Evolutionary conservation across 2,329 filamentous ascomycete species (phyloP).

Genomic region (Ilyonectria robusta): DNA sequence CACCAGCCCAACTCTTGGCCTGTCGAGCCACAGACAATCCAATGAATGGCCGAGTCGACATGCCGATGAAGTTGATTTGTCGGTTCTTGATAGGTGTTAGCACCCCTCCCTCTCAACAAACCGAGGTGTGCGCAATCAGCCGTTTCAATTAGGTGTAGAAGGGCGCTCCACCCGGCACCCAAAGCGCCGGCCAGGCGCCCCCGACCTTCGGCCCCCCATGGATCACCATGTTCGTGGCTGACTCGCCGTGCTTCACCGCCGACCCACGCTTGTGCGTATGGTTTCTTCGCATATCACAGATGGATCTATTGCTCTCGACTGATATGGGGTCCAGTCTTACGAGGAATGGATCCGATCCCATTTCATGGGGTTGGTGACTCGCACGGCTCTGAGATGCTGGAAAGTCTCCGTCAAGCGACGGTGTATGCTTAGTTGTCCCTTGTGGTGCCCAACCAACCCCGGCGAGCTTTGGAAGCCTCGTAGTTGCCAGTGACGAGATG

Average conservation of each 20-base stretch:
- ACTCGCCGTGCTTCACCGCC: slow-evolving; percentile 37
- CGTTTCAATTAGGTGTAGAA: slow-evolving; percentile 39
- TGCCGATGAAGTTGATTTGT: slow-evolving; percentile 24
- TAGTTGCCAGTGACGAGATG: slow-evolving; percentile 7
- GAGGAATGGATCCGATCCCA: slow-evolving; percentile 26
- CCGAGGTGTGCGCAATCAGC: slow-evolving; percentile 32
- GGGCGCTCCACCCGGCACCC: slow-evolving; percentile 35
- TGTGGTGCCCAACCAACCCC: slow-evolving; percentile 12
- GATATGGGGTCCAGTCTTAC: slow-evolving; percentile 32
- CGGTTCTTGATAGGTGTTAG: slow-evolving; percentile 27
- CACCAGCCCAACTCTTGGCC: slow-evolving; percentile 30
- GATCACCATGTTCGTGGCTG: slow-evolving; percentile 33
- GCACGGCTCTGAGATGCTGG: slow-evolving; percentile 11
- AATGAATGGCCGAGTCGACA: slow-evolving; percentile 17
- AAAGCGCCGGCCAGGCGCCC: slow-evolving; percentile 30
- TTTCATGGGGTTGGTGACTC: slow-evolving; percentile 5
- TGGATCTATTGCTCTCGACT: slow-evolving; percentile 24
- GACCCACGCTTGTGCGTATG: slow-evolving; percentile 33
- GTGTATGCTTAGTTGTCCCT: slow-evolving; percentile 7
- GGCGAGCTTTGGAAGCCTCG: slow-evolving; percentile 3
- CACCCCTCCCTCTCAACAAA: slow-evolving; percentile 28
- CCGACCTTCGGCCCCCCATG: slow-evolving; percentile 33
- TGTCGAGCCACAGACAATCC: slow-evolving; percentile 36
- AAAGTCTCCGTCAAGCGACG: slow-evolving; percentile 7
- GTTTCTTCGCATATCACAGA: slow-evolving; percentile 27